A percentile compares a stretch with the other conserved stretches of the same genome.
These are phyloP conservation scores for Fusarium paranaense DNA, from an alignment of 2,329 filamentous ascomycete species.

Conservation along the genomic window DNA sequence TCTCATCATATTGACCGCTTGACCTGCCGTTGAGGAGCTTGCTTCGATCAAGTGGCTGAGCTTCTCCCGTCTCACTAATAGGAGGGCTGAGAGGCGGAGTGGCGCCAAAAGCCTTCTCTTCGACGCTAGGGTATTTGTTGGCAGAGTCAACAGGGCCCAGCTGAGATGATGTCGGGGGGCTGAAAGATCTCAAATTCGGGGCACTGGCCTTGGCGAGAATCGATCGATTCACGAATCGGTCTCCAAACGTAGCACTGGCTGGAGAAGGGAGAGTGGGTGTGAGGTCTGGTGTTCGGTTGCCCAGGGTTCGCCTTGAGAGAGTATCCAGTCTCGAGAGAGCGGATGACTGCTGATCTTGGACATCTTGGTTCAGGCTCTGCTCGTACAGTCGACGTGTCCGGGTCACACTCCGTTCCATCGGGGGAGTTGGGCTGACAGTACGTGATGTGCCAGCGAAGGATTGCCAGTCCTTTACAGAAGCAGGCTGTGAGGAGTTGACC, in stretches of 20 bases:
- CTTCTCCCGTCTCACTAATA: constrained; percentile 78
- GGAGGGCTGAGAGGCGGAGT: constrained; percentile 63
- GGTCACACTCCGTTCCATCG: constrained; percentile 73
- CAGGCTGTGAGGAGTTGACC: constrained; percentile 76
- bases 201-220: constrained; percentile 71
- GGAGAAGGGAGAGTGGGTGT: constrained; percentile 60
- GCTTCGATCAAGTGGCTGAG: constrained; percentile 75
- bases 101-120: constrained; percentile 49
- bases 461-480: constrained; percentile 64
- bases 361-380: constrained; percentile 81
- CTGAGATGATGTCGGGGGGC: constrained; percentile 58
- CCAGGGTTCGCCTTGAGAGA: constrained; percentile 69
- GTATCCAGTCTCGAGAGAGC: constrained; percentile 84
- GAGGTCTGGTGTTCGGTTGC: constrained; percentile 64
- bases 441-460: constrained; percentile 52
- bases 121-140: constrained; percentile 50
- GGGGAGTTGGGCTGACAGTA: constrained; percentile 53
- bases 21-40: constrained; percentile 77
- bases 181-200: constrained; percentile 73
- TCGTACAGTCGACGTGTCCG: constrained; percentile 85
- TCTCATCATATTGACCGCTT: constrained; percentile 84
- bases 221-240: constrained; percentile 60
- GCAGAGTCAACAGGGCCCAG: constrained; percentile 53
- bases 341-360: constrained; percentile 83
- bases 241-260: constrained; percentile 55